Percentiles rank a stretch among this genome's conserved stretches.
phyloP scores from a whole-genome alignment of 2,329 filamentous ascomycete genomes.

The Colletotrichum simmondsii region DNA sequence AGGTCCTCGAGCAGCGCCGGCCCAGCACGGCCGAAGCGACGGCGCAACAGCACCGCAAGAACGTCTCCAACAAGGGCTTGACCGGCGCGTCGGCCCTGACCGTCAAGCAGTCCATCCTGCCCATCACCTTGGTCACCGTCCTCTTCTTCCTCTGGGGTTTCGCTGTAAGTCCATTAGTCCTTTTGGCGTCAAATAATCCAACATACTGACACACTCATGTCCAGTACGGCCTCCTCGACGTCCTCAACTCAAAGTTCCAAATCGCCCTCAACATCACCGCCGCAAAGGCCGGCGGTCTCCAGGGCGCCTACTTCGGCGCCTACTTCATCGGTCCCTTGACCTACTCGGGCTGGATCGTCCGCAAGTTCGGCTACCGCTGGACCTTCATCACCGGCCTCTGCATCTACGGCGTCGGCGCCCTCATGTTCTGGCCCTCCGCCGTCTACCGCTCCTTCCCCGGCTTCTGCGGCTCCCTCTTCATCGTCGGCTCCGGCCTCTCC shows the following conservation, averaged over 20 bases:
- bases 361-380: slow-evolving; percentile 72
- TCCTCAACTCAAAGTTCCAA: slow-evolving; percentile 63
- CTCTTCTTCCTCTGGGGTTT: slow-evolving; percentile 65
- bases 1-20: slow-evolving; percentile 36
- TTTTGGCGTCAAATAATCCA: too few species aligned
- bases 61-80: slow-evolving; percentile 37
- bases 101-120: slow-evolving; percentile 73
- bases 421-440: slow-evolving; percentile 69
- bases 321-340: slow-evolving; percentile 51
- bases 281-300: slow-evolving; percentile 58
- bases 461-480: slow-evolving; percentile 68
- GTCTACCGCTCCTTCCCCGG: slow-evolving; percentile 66
- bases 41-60: slow-evolving; percentile 31
- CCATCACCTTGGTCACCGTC: slow-evolving; percentile 67
- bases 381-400: slow-evolving; percentile 73
- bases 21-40: slow-evolving; percentile 36
- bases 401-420: slow-evolving; percentile 65
- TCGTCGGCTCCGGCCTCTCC: slow-evolving; percentile 50
- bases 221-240: slow-evolving; percentile 39
- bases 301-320: slow-evolving; percentile 63
- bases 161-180: slow-evolving; percentile 36
- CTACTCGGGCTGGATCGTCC: slow-evolving; percentile 64
- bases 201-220: background rate
- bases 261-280: slow-evolving; percentile 55
- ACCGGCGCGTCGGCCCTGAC: slow-evolving; percentile 58